Base-by-base conservation (phyloP, 2,329 filamentous ascomycete species). In the Neonectria magnoliae region DNA sequence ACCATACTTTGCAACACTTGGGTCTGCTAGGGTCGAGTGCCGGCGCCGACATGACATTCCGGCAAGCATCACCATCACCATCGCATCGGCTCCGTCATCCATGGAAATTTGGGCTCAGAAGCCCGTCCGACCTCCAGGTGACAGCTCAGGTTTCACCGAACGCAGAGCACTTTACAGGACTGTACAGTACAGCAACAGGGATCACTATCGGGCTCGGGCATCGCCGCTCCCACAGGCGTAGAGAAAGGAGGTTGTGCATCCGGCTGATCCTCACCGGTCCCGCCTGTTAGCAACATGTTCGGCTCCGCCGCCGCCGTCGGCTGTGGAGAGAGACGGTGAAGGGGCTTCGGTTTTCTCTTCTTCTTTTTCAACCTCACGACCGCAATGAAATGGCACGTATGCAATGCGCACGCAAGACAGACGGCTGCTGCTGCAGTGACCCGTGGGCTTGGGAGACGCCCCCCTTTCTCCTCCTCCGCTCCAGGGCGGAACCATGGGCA, bases 121-220 rank as follows among this genome's bases (percentile, higher is more conserved):
- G 53, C 33, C 36, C 22, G 60, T 54, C 54, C 25, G 25, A 25
- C 25, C 25, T 25, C 25, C 25, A 51, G 41, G 29, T 50, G 53
- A 58, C 44, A 58, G 53, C 52, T 65, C 58, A 58, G 48, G 62
- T 65, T 53, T 33, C 48, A 57, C 57, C 11, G 38, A 44, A 36
- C 22, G 20, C 18, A 38, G 25, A 45, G 36, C 18, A 60, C 16
- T 42, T 33, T 42, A 20, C 38, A 8, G 38, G 8, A 29, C 29
- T 41, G 16, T 8, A 27, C 54, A 20, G 14, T 33, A 33, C 31
- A 33, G 10, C 11, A 13, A 33, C 31, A 25, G 25, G 25, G 10
- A 3, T 33, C 31, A 10, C 31, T 42, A n/a, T 16, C 29, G 42
- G 50, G 36, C 22, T 14, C 45, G 11, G 6, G 13, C 22, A 7